Base-by-base conservation (phyloP, 1,284 basidiomycete species). In the Ustilago trichophora region DNA sequence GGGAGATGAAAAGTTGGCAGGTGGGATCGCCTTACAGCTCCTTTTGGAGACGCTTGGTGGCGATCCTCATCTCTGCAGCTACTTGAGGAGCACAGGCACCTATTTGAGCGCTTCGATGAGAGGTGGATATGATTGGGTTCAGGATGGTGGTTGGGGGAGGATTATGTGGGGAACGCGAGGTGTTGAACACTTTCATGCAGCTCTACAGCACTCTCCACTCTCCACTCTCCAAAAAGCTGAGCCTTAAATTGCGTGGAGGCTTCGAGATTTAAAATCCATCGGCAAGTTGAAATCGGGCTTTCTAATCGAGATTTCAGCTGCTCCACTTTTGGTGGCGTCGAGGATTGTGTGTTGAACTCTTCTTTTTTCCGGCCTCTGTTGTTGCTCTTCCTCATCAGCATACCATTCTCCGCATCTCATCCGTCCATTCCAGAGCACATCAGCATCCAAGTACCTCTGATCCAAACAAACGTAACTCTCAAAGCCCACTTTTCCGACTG, bases 1-100 rank as follows among this genome's bases (percentile, higher is more conserved):
- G 25, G 9, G 29, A 18, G 3, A 8, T 6, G 15, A 25, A 33
- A 18, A 22, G 18, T 22, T 10, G 15, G 18, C 10, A 36, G n/a
- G 18, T 13, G 4, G 7, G 21, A 5, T 4, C n/a, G 25, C n/a
- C n/a, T n/a, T 54, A 68, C 65, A 74, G 70, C 57, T 73, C 70
- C 47, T 65, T 64, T 21, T 44, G 47, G 16, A 73, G 53, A 26
- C 70, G 65, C 58, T 73, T 73, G 4, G 67, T 65, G 11, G 70
- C 66, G 48, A 73, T 65, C 44, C 66, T 54, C 70, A 73, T 73
- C 34, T 41, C 40, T 36, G 41, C 35, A 18, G 26, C 33, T 37
- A 27, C 18, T 24, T 24, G 25, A 41, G 44, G 31, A 25, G 40
- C 41, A 16, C 46, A 26, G 12, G 34, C 47, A 45, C 35, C 54